Evolutionary conservation across 208 protist species (phyloP), one percentile per base, ranked within the genome.

Genomic region (Trypanosoma rangeli): DNA sequence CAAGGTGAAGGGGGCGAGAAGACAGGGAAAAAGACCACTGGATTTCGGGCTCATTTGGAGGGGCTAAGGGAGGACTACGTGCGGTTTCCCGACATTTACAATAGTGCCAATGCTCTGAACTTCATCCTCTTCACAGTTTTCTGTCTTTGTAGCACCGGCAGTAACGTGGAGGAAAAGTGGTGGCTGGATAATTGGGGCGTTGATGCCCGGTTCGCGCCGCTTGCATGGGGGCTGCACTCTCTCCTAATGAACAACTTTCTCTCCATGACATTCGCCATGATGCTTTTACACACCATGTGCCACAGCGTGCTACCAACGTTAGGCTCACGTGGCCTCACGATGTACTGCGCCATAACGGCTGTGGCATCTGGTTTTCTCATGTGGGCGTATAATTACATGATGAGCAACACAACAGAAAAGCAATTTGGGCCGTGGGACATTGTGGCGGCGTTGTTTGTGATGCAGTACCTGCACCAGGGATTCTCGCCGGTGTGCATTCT

Each of bases 351-450:
- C 31, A 48, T 74, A 37, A 89, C 84, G n/a, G 85, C 89, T 39
- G 65, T 84, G 24, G 64, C 83, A n/a, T 97, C 92, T 9, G 92
- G 92, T 35, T 79, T 80, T 52, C 66, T 89, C 5, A 89, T 97
- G 76, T 94, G 78, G 78, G 66, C 75, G 0, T 76, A 83, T 67
- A 90, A 94, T 67, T 71, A 57, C 57, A 59, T 91, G 50, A 46
- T 24, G 42, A 70, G 73, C 46, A 70, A 70, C 31, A 79, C 85
- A 5, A 49, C 70, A 29, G 92, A 96, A 78, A 90, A 91, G 73
- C 92, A 97, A 78, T 97, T 90, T 77, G 92, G 92, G 5, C 92
- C 92, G 77, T 97, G 92, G 92, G 92, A 97, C 54, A 72, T 94
- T 28, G 74, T 94, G n/a, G 54, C 74, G 8, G 84, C 76, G 1